phyloP scores from a whole-genome alignment of 208 protist genomes.

The Leptomonas pyrrhocoris region DNA sequence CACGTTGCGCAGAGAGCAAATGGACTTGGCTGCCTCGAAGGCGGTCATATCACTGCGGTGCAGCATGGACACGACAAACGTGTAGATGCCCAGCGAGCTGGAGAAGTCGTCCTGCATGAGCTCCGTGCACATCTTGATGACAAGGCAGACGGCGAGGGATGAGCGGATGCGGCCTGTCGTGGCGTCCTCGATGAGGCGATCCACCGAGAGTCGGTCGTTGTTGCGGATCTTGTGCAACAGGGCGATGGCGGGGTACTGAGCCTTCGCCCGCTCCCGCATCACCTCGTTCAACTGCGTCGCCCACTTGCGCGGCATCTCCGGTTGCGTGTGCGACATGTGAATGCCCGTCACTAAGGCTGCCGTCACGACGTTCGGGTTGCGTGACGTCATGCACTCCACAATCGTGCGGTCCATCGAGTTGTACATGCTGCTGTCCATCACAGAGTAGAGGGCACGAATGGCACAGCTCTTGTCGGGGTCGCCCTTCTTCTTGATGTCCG shows the following conservation, averaged over 20 bases:
- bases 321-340: slow-evolving; percentile 91
- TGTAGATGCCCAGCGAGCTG: slow-evolving; percentile 77
- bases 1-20: slow-evolving; percentile 93
- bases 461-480: slow-evolving; percentile 94
- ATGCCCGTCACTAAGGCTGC: slow-evolving; percentile 98
- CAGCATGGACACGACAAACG: slow-evolving; percentile 92
- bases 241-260: slow-evolving; percentile 97
- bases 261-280: slow-evolving; percentile 86
- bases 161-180: slow-evolving; percentile 89
- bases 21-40: slow-evolving; percentile 96
- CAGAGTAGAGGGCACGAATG: slow-evolving; percentile 94
- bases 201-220: slow-evolving; percentile 96
- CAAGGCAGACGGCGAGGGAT: slow-evolving; percentile 93
- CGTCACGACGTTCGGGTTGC: slow-evolving; percentile 93
- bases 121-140: slow-evolving; percentile 94
- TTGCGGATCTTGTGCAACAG: slow-evolving; percentile 96
- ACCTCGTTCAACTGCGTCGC: slow-evolving; percentile 95
- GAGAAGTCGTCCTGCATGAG: slow-evolving; percentile 93
- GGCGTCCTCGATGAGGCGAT: slow-evolving; percentile 92
- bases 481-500: slow-evolving; percentile 96
- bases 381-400: slow-evolving; percentile 97
- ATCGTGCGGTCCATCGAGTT: slow-evolving; percentile 96
- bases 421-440: slow-evolving; percentile 96
- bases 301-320: slow-evolving; percentile 95
- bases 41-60: slow-evolving; percentile 96